A percentile compares a stretch with the other conserved stretches of the same genome.
These are phyloP conservation scores for Fonsecaea monophora DNA, from an alignment of 2,329 filamentous ascomycete species.

Conservation along the genomic window DNA sequence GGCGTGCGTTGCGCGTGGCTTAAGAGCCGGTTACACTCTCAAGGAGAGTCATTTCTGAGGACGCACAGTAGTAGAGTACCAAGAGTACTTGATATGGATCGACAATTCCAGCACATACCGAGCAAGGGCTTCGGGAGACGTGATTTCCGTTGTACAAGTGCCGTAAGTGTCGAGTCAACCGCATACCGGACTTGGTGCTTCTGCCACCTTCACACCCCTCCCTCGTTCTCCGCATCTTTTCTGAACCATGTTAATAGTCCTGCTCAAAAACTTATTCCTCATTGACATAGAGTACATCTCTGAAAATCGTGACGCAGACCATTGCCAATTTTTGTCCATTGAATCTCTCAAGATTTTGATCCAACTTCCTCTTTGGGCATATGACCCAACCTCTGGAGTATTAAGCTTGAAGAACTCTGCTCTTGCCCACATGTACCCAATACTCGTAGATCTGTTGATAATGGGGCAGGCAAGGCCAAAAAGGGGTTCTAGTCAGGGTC, in stretches of 20 bases:
- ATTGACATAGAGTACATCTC: not conserved
- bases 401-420: not conserved
- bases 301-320: not conserved
- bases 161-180: not conserved
- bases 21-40: not conserved
- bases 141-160: not conserved
- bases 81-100: not conserved
- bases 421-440: not conserved
- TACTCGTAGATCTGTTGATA: not conserved
- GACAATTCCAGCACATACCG: not conserved
- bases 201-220: not conserved
- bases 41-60: not conserved
- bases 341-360: not conserved
- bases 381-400: not conserved
- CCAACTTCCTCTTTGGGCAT: not conserved
- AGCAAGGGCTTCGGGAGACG: not conserved
- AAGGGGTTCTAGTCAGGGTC: not conserved
- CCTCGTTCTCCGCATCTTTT: not conserved
- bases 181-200: not conserved
- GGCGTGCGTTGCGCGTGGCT: not conserved
- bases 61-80: not conserved
- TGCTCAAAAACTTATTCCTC: not conserved
- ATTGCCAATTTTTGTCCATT: not conserved
- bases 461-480: not conserved
- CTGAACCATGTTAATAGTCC: not conserved